A percentile compares a stretch with the other conserved stretches of the same genome.
phyloP scores from a whole-genome alignment of 129 eudicot species.

The Logfia minima region DNA sequence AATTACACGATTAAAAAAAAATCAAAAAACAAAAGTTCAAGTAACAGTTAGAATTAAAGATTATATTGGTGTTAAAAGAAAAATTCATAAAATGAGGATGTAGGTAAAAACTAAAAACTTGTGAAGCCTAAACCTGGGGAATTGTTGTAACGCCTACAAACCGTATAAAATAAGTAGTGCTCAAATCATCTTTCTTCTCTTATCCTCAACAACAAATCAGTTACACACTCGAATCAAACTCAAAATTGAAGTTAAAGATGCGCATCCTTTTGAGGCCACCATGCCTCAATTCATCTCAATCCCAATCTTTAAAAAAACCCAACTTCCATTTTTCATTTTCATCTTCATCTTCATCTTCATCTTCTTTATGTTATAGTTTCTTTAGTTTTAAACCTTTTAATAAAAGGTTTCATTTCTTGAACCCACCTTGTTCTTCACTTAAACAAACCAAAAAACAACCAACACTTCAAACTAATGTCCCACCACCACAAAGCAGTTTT shows the following conservation, averaged over 20 bases:
- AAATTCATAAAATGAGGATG: neutral
- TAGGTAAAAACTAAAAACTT: neutral
- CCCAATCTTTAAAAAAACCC: conserved; percentile 32
- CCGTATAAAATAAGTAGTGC: conserved; percentile 20
- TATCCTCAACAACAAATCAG: conserved; percentile 21
- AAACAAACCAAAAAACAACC: conserved; percentile 58
- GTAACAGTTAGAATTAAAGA: neutral
- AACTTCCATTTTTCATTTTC: conserved; percentile 36
- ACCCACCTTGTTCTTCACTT: conserved; percentile 70
- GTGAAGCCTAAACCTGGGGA: conserved; percentile 17
- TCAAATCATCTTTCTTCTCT: conserved; percentile 26
- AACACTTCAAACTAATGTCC: conserved; percentile 34
- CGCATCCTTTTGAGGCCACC: conserved; percentile 46
- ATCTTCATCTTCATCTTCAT: conserved; percentile 30
- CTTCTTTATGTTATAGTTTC: conserved; percentile 23
- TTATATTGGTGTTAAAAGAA: too few relatives aligned
- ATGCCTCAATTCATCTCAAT: conserved; percentile 39
- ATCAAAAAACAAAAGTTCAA: conserved; percentile 37
- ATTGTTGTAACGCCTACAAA: conserved; percentile 31
- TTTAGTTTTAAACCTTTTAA: conserved; percentile 39
- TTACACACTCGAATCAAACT: neutral
- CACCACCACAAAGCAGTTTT: conserved; percentile 34
- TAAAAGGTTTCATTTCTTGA: conserved; percentile 64
- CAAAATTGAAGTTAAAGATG: conserved; percentile 23
- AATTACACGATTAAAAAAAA: neutral